These are phyloP conservation scores for Alternaria panax DNA, from an alignment of 2,329 filamentous ascomycete species.

Conservation along the genomic window DNA sequence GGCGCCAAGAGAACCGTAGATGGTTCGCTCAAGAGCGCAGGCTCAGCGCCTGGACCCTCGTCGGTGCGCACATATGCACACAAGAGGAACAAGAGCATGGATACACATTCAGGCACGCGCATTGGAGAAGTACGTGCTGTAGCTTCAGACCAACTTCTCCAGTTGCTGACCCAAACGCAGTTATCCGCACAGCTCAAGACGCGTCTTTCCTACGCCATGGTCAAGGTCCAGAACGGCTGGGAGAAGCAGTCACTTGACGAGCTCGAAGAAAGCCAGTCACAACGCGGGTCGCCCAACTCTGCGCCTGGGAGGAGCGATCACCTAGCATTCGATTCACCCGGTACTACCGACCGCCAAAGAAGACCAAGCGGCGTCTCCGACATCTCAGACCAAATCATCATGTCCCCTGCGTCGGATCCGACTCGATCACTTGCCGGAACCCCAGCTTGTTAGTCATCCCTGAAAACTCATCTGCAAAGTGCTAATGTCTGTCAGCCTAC, in stretches of 20 bases:
- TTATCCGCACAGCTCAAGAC: constrained; percentile 80
- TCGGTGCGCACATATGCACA: constrained; percentile 57
- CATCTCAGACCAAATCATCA: constrained; percentile 44
- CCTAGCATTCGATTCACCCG: constrained; percentile 42
- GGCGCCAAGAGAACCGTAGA: constrained; percentile 79
- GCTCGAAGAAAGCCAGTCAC: constrained; percentile 76
- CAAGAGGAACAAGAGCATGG: constrained; percentile 74
- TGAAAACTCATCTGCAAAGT: not conserved
- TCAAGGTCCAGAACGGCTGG: constrained; percentile 89
- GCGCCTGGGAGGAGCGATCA: constrained; percentile 58
- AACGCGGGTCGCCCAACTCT: constrained; percentile 69
- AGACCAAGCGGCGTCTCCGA: constrained; percentile 49
- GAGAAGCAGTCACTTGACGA: constrained; percentile 79
- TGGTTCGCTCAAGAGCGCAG: constrained; percentile 67
- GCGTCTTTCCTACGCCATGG: constrained; percentile 88
- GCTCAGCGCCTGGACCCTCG: constrained; percentile 21
- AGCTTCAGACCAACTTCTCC: constrained; percentile 11
- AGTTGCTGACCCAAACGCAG: constrained; percentile 55
- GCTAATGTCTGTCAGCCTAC: constrained; percentile 26
- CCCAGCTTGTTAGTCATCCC: constrained; percentile 32
- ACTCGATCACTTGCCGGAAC: constrained; percentile 32
- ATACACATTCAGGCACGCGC: constrained; percentile 68
- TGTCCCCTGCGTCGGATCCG: constrained; percentile 43
- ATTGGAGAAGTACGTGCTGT: constrained; percentile 75
- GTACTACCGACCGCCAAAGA: constrained; percentile 33